Conservation (phyloP, 305 asterid species). For the Fraxinus platypoda region DNA sequence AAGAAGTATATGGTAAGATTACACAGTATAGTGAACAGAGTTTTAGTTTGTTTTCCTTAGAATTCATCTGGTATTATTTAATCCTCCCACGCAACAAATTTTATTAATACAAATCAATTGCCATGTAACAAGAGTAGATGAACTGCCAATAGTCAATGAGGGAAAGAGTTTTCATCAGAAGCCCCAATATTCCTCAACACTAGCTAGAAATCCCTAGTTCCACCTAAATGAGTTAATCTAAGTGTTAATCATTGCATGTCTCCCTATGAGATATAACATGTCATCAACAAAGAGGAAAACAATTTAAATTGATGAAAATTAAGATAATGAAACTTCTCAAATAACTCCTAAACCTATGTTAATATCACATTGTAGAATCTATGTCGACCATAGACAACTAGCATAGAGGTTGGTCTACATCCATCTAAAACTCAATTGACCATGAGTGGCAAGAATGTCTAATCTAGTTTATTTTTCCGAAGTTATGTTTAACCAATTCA, state of each 20-base stretch:
- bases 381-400: neutral
- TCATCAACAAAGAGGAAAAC: neutral
- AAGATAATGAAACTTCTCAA: neutral
- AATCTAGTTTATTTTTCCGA: neutral
- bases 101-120: neutral
- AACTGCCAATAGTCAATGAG: neutral
- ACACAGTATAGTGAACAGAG: neutral
- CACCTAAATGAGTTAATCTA: neutral
- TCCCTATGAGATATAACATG: neutral
- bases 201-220: neutral
- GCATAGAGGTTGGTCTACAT: neutral
- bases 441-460: neutral
- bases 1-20: neutral
- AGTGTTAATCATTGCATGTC: neutral
- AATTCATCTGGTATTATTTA: neutral
- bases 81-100: neutral
- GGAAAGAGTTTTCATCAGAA: neutral
- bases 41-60: neutral
- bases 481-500: neutral
- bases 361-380: neutral
- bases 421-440: neutral
- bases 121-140: neutral
- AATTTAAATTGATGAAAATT: neutral
- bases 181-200: neutral
- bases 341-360: neutral